phyloP scores from a whole-genome alignment of 257 asterid genomes.

The Solanum corneliomulleri region DNA sequence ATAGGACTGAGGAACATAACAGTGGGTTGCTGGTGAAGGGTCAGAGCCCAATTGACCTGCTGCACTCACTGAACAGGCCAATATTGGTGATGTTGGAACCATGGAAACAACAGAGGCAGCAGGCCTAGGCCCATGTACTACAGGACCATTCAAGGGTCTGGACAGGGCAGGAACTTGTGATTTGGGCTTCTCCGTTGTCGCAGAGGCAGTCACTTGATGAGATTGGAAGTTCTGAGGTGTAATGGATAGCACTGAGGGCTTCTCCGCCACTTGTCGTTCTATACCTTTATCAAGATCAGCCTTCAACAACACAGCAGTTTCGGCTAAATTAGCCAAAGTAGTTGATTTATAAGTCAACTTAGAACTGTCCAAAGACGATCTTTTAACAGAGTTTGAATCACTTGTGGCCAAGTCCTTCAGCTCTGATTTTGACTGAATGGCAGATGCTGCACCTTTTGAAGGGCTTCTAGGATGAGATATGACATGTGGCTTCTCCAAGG shows the following conservation, averaged over 20 bases:
- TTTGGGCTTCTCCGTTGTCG: slow-evolving; percentile 29
- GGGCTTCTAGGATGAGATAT: slow-evolving; percentile 44
- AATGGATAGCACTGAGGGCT: slow-evolving; percentile 17
- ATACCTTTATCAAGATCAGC: slow-evolving; percentile 20
- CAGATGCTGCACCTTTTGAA: slow-evolving; percentile 16
- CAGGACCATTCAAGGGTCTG: slow-evolving; percentile 82
- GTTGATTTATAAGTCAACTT: slow-evolving; percentile 26
- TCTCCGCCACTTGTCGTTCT: slow-evolving; percentile 24
- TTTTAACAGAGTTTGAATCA: slow-evolving; percentile 20
- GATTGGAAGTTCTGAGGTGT: slow-evolving; percentile 20
- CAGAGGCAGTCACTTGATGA: slow-evolving; percentile 13
- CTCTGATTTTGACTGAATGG: slow-evolving; percentile 19
- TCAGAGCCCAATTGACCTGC: slow-evolving; percentile 74
- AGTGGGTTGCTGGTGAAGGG: slow-evolving; percentile 33
- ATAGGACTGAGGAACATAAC: slow-evolving; percentile 66
- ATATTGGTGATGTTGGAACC: slow-evolving; percentile 42
- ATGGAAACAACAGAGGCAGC: slow-evolving; percentile 34
- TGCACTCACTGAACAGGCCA: slow-evolving; percentile 70
- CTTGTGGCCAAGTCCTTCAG: slow-evolving; percentile 14
- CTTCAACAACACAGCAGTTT: slow-evolving; percentile 22
- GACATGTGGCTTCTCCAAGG: slow-evolving; percentile 11
- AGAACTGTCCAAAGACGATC: slow-evolving; percentile 27
- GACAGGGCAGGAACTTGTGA: slow-evolving; percentile 40
- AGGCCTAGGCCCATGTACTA: slow-evolving; percentile 44
- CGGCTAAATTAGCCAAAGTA: slow-evolving; percentile 15